Base-by-base conservation (phyloP, 441 rosid genomes). In the Raphanus hybrid region DNA sequence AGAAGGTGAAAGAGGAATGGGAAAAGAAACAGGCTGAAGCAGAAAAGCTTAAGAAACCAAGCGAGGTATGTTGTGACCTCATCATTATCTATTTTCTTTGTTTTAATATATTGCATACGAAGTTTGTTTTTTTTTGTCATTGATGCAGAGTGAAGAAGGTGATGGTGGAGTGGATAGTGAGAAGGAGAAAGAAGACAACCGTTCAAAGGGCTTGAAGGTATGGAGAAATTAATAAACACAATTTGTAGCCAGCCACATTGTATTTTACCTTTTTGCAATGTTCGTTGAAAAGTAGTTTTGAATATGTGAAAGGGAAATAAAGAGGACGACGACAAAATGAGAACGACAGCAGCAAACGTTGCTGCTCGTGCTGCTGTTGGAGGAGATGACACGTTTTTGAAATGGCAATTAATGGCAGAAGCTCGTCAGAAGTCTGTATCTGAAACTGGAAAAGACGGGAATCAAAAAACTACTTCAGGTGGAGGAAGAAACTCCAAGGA, bases 401-500 rank as follows among this genome's bases (percentile, higher is more conserved):
- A 93, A 86, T 96, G 99, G 98, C 97, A 93, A 83, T 85, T 91
- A 61, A 92, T 93, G 98, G 98, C 98, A 65, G 94, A 93, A 89
- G 96, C 97, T 10, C 94, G 96, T 69, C 94, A 93, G 85, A 92
- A 93, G 87, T 84, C 92, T 54, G 84, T 81, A 65, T 81, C 94
- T 67, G 91, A 86, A 76, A 41, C 79, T 55, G 84, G 86, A 74
- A 91, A 89, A 87, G 95, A 88, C 65, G 84, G 68, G 11, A 78
- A 60, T 83, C 79, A 67, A 72, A 86, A 78, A 79, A 48, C 86
- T 62, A 64, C 39, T 68, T 84, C 91, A 64, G 65, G 86, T 11
- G 82, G 87, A 41, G 92, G 88, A 78, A 88, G 80, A 82, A 84
- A 76, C 75, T 32, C 66, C 29, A 88, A 81, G 79, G 98, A 89